These are phyloP conservation scores for Sphagnum tenellum DNA, from an alignment of 225 moss, liverwort and hornwort genomes.

Conservation along the genomic window DNA sequence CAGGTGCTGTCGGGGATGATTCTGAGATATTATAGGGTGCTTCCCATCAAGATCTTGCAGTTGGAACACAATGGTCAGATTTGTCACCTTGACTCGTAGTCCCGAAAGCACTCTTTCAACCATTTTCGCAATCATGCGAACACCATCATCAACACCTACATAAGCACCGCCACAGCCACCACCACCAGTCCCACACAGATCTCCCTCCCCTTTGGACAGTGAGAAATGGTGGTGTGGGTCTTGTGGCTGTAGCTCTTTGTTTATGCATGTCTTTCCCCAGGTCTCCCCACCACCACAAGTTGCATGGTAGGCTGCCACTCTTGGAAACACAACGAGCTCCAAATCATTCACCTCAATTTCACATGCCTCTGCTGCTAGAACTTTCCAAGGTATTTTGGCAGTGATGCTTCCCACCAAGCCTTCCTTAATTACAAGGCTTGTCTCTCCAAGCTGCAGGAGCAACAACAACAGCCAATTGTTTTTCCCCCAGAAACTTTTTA, in stretches of 20 bases:
- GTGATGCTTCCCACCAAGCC: slow-evolving; percentile 67
- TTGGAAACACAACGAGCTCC: slow-evolving; percentile 79
- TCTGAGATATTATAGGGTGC: too few relatives aligned
- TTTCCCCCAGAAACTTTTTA: too few relatives aligned
- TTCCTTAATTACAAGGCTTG: slow-evolving; percentile 77
- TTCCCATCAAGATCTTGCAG: slow-evolving; percentile 15
- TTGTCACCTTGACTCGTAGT: slow-evolving; percentile 69
- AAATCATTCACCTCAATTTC: slow-evolving; percentile 85
- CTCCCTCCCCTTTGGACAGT: slow-evolving; percentile 18
- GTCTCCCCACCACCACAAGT: slow-evolving; percentile 1
- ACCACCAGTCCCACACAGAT: slow-evolving; percentile 37
- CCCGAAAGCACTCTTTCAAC: slow-evolving; percentile 89
- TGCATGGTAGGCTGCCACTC: slow-evolving; percentile 9
- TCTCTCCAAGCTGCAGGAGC: slow-evolving; percentile 61
- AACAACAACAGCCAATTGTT: neutral
- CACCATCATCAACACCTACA: slow-evolving; percentile 90
- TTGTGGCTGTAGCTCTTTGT: slow-evolving; percentile 15
- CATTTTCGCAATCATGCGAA: slow-evolving; percentile 89
- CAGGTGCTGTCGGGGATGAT: too few relatives aligned
- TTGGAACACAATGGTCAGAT: slow-evolving; percentile 62
- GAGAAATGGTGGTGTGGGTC: slow-evolving; percentile 16
- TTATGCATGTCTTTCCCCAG: slow-evolving; percentile 2
- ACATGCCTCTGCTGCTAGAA: slow-evolving; percentile 57
- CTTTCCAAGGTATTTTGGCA: slow-evolving; percentile 60
- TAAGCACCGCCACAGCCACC: slow-evolving; percentile 50